Evolutionary conservation across 2,329 filamentous ascomycete genomes (phyloP), one percentile per base, ranked within the genome.

Genomic region (Hymenoscyphus repandus): DNA sequence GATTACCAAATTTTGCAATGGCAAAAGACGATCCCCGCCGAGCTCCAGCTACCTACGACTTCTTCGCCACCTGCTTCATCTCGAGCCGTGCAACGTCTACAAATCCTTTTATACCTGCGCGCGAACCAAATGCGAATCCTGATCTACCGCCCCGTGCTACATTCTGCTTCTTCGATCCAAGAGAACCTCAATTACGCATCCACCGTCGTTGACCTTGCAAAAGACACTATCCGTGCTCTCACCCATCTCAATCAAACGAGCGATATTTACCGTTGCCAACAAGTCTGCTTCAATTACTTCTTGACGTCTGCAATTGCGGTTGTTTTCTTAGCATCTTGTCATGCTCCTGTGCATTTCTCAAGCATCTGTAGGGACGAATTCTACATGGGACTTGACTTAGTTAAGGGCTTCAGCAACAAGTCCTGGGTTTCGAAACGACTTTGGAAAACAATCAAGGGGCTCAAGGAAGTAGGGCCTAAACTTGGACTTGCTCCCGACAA

Each of bases 81-180:
- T 64, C 50, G 69, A 64, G 31, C 70, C 55, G 71, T 85, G 17
- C 83, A 85, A 59, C 83, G 91, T 5, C 74, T 95, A 11, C 85
- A 88, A 53, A 85, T 96, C 42, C 83, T 93, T 66, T 85, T 93
- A 15, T 93, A 95, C 65, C 73, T 96, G 13, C 82, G 91, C 36
- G 81, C 90, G 38, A 96, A 96, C 62, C 90, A 95, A 71, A 88
- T 95, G 70, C 86, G 91, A 5, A 93, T 91, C 51, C 83, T 90
- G 66, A 87, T 96, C 27, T 91, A 95, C 67, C 88, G 90, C 0
- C 90, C 90, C 0, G 84, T 96, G 2, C 73, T 97, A 7, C 89
- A 96, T 67, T 92, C 86, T 15, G 83, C 88, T 3, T 86, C 82
- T 11, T 91, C 85, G 61, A 96, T 96, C 61, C 81, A 86, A 70